Evolutionary conservation across 257 asterid species (phyloP).

Genomic region (Solanum microdontum): DNA sequence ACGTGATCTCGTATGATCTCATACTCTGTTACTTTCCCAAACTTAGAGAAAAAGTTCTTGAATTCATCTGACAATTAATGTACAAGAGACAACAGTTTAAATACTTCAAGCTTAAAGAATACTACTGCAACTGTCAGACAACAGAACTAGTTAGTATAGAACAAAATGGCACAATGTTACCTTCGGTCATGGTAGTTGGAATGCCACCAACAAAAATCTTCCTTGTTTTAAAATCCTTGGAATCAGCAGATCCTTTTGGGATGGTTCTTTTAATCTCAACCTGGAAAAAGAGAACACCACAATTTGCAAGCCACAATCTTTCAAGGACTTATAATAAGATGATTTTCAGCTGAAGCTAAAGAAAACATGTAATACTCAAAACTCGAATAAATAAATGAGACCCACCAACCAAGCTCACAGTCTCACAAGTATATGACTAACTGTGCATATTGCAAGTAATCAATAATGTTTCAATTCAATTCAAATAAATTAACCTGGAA

Average conservation of each 20-base stretch:
- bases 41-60: slow-evolving; percentile 70
- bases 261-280: slow-evolving; percentile 96
- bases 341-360: background rate
- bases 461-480: background rate
- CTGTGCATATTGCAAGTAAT: background rate
- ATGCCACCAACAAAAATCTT: slow-evolving; percentile 91
- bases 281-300: slow-evolving; percentile 17
- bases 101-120: background rate
- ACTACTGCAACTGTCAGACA: background rate
- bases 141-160: background rate
- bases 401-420: background rate
- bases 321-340: background rate
- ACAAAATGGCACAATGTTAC: slow-evolving; percentile 13
- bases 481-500: background rate
- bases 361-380: background rate
- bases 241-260: slow-evolving; percentile 79
- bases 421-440: background rate
- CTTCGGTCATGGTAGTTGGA: slow-evolving; percentile 73
- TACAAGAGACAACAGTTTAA: background rate
- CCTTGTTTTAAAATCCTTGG: slow-evolving; percentile 80
- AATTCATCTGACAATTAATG: slow-evolving; percentile 44
- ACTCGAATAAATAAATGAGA: background rate
- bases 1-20: slow-evolving; percentile 86
- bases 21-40: slow-evolving; percentile 74
- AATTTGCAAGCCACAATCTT: background rate